Base-by-base conservation (phyloP, 257 asterid genomes). In the Solanum commersonii region DNA sequence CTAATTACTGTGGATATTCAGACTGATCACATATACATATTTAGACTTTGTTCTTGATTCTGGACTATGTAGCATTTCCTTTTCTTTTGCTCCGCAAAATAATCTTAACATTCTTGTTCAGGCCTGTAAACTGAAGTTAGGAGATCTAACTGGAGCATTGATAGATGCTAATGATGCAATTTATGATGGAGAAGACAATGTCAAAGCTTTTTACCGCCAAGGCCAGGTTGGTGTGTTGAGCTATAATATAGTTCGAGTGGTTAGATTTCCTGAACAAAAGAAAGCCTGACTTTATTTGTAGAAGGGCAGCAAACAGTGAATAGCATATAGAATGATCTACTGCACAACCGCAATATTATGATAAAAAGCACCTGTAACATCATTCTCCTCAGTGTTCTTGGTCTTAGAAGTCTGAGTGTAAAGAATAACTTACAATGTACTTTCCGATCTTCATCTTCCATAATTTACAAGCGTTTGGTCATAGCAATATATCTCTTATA, bases 111-210 rank as follows among this genome's bases (percentile, higher is more conserved):
- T 86, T 86, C 78, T 65, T 82, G 35, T 68, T 84, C 68, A 92
- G 94, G 94, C 91, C 15, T 88, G 91, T 78, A 92, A 90, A 82
- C 81, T 89, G 89, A 92, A 90, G 90, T 49, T 90, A 31, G 94
- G 92, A 59, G 94, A 92, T 89, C 84, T 86, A 8, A 68, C 85
- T 65, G 94, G 94, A 84, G 94, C 94, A 65, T 38, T 92, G 81
- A 18, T 89, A 25, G 92, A 92, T 76, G 90, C 94, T 79, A 88
- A 92, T 31, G 90, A 72, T 71, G 91, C 94, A 12, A 90, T 90
- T 88, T 84, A 87, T 40, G 94, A 89, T 73, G 92, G 79, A 23
- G 87, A 83, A 56, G 90, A 92, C 40, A 89, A 92, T 67, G 88
- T 88, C 23, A 92, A 92, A 65, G 94, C 91, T 44, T 89, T 88